Evolutionary conservation across 2,329 filamentous ascomycete species (phyloP), one percentile per base, ranked within the genome.

Genomic region (Fusarium sp.): DNA sequence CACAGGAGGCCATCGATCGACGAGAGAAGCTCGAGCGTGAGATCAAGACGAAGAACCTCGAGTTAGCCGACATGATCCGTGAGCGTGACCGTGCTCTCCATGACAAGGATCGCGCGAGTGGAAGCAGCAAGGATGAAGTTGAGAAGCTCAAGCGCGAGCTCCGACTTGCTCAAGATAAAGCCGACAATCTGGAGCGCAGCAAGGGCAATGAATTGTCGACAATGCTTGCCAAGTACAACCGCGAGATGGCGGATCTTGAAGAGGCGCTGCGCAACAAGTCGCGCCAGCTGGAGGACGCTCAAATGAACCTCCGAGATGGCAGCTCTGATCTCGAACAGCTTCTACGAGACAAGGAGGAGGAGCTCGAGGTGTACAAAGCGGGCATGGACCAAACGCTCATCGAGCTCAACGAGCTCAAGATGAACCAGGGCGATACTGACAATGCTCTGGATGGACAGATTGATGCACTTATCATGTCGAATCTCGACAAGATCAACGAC

Each of bases 31-130:
- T 99, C 55, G 94, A 98, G 83, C 92, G 95, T 34, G 96, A 99
- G 82, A 92, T 99, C 79, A 99, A 99, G 88, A 98, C 95, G 30
- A 99, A 99, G 88, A 99, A 99, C 78, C 85, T 99, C n/a, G 96
- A 99, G 80, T 83, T 99, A 66, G 96, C 96, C 32, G 94, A 98
- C 79, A 98, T 99, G 96, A 99, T 99, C 71, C 89, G 96, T 45
- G 96, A 99, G 83, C 88, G 96, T 73, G 96, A 99, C 77, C 90
- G 96, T 69, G 96, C 96, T 30, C 82, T 98, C 55, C 93, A 98
- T 77, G 96, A 99, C 68, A 93, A 94, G 79, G 96, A 99, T 78
- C 89, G 96, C 58, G 83, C 91, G n/a, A 89, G 86, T 54, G 96
- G 96, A 51, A 92, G 90, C 56, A 94, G 94, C 80, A 94, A 93